Percentiles rank a stretch among this genome's conserved stretches.
Evolutionary conservation across 371 early-diverging fungal genomes (phyloP).

Genomic region (Lichtheimia ramosa): DNA sequence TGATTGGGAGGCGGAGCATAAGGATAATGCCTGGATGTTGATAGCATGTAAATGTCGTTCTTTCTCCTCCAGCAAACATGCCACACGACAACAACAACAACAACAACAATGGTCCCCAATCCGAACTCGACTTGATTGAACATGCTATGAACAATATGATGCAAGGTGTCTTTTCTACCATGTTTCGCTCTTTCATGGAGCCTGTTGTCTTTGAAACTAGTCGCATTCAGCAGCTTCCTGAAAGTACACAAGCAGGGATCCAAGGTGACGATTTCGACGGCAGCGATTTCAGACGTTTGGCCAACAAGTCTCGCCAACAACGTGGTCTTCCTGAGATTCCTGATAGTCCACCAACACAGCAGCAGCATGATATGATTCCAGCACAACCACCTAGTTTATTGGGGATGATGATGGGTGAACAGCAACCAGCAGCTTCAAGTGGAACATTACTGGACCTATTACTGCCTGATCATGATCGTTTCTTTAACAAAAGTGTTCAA

Average conservation of each 20-base stretch:
- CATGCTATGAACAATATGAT: slow-evolving; percentile 37
- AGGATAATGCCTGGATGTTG: no score
- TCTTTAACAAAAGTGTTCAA: not conserved
- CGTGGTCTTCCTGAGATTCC: not conserved
- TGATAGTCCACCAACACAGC: slow-evolving; percentile 1
- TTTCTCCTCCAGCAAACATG: not conserved
- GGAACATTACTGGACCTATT: slow-evolving; percentile 1
- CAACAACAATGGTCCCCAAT: slow-evolving; percentile 11
- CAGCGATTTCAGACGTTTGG: slow-evolving; percentile 36
- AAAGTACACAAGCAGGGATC: not conserved
- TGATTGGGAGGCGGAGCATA: no score
- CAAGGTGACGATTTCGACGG: slow-evolving; percentile 26
- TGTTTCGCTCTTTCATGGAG: slow-evolving; percentile 27
- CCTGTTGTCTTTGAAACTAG: slow-evolving; percentile 9
- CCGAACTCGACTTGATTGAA: slow-evolving; percentile 37
- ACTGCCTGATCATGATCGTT: not conserved
- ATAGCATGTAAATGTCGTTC: no score
- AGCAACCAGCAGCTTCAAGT: not conserved
- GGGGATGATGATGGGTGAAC: slow-evolving; percentile 2
- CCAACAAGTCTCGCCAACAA: slow-evolving; percentile 28
- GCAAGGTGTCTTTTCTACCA: slow-evolving; percentile 27
- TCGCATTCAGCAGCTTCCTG: not conserved
- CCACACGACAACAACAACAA: not conserved
- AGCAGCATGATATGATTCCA: not conserved
- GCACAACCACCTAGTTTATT: slow-evolving; percentile 2